phyloP scores from a whole-genome alignment of 257 asterid genomes.

The Salvia hispanica region DNA sequence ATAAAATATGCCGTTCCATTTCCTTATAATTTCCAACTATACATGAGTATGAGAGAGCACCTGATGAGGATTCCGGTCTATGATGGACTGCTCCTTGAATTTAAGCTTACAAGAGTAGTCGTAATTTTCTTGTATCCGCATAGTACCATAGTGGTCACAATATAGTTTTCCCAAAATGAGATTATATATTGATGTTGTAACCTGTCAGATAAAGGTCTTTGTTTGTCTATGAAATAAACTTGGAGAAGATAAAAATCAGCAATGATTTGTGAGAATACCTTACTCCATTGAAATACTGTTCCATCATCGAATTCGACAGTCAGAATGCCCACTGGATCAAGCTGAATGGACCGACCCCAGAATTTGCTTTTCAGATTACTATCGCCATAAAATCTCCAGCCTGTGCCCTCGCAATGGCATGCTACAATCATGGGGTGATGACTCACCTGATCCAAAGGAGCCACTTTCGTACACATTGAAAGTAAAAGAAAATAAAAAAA shows the following conservation, averaged over 20 bases:
- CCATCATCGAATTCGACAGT: constrained; percentile 97
- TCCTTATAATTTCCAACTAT: too few species aligned
- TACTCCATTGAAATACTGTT: constrained; percentile 87
- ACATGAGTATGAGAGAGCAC: neutral
- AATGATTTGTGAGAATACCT: constrained; percentile 47
- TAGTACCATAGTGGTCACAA: constrained; percentile 92
- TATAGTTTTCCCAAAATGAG: constrained; percentile 94
- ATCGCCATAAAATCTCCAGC: constrained; percentile 93
- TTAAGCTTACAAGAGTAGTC: constrained; percentile 81
- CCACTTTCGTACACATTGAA: too few species aligned
- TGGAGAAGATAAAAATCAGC: neutral
- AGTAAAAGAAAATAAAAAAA: too few species aligned
- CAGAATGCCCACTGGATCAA: constrained; percentile 87
- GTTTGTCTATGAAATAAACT: constrained; percentile 3
- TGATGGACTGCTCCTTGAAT: constrained; percentile 93
- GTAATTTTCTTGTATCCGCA: constrained; percentile 84
- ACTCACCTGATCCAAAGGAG: constrained; percentile 66
- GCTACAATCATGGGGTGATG: constrained; percentile 99
- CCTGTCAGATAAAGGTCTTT: constrained; percentile 48
- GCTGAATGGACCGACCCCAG: constrained; percentile 99
- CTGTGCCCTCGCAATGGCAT: constrained; percentile 94
- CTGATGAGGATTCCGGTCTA: constrained; percentile 94
- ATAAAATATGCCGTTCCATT: too few species aligned
- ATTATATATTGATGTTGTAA: constrained; percentile 93
- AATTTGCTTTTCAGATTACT: constrained; percentile 95